Percentiles rank a stretch among this genome's conserved stretches.
Conservation (phyloP, 257 asterid species). For the Schizonepeta tenuifolia region DNA sequence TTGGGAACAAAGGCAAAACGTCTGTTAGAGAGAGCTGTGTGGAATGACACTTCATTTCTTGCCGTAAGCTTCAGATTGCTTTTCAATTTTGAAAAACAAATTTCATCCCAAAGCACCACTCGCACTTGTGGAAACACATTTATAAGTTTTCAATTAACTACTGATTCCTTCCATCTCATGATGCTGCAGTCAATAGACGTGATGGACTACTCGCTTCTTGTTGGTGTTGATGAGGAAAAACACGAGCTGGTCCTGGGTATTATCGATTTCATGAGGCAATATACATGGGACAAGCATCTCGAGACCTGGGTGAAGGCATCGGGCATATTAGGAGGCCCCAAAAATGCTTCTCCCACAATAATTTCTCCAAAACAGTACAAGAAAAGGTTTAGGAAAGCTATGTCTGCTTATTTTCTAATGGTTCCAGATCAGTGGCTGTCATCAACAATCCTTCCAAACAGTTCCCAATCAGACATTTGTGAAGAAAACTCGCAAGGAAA, state of each 20-base stretch:
- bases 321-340: constrained; percentile 78
- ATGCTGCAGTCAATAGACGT: constrained; percentile 67
- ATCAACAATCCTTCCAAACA: constrained; percentile 33
- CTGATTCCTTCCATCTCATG: constrained; percentile 1
- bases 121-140: constrained; percentile 10
- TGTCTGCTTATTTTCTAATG: constrained; percentile 83
- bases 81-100: constrained; percentile 11
- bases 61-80: constrained; percentile 60
- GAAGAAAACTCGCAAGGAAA: constrained; percentile 43
- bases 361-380: constrained; percentile 77
- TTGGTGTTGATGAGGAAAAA: constrained; percentile 78
- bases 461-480: constrained; percentile 37
- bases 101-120: neutral
- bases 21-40: constrained; percentile 76
- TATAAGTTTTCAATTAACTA: neutral
- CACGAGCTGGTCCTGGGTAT: constrained; percentile 75
- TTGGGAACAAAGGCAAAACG: constrained; percentile 78
- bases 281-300: constrained; percentile 90
- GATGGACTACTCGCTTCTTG: constrained; percentile 84
- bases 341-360: constrained; percentile 69
- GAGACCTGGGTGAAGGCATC: constrained; percentile 92
- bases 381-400: constrained; percentile 79
- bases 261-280: constrained; percentile 86
- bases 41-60: constrained; percentile 88
- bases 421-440: constrained; percentile 84